Percentiles rank a stretch among this genome's conserved stretches.
Conservation (phyloP, 2,329 filamentous ascomycete genomes). For the Trichoderma guizhouense region DNA sequence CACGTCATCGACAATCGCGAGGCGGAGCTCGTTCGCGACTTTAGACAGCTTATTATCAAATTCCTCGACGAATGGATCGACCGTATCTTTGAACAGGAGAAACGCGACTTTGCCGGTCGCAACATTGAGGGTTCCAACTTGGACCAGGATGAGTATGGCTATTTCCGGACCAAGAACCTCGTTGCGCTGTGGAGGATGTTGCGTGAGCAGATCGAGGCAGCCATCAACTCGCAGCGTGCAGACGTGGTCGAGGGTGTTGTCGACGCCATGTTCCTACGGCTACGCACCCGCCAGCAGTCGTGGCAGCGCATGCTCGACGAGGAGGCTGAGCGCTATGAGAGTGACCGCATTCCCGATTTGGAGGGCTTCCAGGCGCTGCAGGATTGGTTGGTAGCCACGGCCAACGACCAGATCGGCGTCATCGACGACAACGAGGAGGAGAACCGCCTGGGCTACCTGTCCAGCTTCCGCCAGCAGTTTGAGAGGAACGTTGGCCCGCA, state of each 20-base stretch:
- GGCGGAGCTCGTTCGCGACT: constrained; percentile 86
- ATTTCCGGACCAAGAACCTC: constrained; percentile 86
- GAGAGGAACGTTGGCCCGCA: constrained; percentile 74
- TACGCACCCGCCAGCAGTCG: constrained; percentile 76
- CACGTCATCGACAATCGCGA: constrained; percentile 90
- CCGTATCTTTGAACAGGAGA: constrained; percentile 80
- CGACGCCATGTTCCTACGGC: constrained; percentile 88
- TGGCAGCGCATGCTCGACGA: constrained; percentile 89
- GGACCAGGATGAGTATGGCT: constrained; percentile 83
- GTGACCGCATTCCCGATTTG: constrained; percentile 49
- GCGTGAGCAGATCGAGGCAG: constrained; percentile 83
- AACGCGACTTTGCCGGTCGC: constrained; percentile 74
- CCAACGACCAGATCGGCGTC: constrained; percentile 97
- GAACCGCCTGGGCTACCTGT: constrained; percentile 74
- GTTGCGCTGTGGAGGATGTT: constrained; percentile 98
- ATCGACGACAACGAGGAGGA: constrained; percentile 87
- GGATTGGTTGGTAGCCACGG: constrained; percentile 94
- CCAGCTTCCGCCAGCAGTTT: constrained; percentile 80
- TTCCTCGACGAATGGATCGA: constrained; percentile 98
- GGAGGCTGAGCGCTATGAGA: constrained; percentile 73
- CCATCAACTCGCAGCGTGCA: constrained; percentile 76
- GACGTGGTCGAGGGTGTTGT: constrained; percentile 95
- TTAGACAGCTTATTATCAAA: constrained; percentile 90
- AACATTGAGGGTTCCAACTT: constrained; percentile 71
- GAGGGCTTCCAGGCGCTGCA: constrained; percentile 76